phyloP scores from a whole-genome alignment of 176 grass and related monocot species.

The Avena insularis region DNA sequence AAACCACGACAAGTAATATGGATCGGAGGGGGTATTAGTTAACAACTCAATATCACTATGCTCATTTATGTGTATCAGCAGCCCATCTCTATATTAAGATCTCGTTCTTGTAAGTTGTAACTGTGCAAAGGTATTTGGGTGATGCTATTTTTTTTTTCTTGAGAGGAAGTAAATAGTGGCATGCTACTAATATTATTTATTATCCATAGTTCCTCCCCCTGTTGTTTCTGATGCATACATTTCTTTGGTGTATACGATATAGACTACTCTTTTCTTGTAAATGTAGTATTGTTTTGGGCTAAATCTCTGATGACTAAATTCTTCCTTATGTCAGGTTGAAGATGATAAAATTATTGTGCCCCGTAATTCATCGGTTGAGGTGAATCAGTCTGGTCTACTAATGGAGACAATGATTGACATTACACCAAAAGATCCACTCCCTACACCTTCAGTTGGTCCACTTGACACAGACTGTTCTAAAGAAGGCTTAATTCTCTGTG shows the following conservation, averaged over 20 bases:
- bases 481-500: constrained; percentile 90
- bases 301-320: neutral
- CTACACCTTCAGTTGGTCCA: constrained; percentile 74
- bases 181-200: neutral
- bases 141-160: neutral
- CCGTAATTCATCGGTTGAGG: constrained; percentile 84
- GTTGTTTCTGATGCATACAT: neutral
- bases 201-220: neutral
- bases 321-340: constrained; percentile 63
- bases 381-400: constrained; percentile 97
- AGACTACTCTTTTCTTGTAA: neutral
- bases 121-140: neutral
- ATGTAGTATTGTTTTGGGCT: neutral
- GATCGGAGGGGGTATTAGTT: neutral
- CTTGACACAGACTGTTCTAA: constrained; percentile 70
- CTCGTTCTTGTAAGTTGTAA: neutral
- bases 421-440: constrained; percentile 85
- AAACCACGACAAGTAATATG: no score
- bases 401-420: constrained; percentile 98
- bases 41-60: neutral
- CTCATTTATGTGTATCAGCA: neutral
- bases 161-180: neutral
- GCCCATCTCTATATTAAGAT: neutral
- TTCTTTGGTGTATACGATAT: neutral
- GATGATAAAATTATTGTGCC: constrained; percentile 96